Conservation (phyloP, 805 yeast genomes). For the Yarrowia yakushimensis region DNA sequence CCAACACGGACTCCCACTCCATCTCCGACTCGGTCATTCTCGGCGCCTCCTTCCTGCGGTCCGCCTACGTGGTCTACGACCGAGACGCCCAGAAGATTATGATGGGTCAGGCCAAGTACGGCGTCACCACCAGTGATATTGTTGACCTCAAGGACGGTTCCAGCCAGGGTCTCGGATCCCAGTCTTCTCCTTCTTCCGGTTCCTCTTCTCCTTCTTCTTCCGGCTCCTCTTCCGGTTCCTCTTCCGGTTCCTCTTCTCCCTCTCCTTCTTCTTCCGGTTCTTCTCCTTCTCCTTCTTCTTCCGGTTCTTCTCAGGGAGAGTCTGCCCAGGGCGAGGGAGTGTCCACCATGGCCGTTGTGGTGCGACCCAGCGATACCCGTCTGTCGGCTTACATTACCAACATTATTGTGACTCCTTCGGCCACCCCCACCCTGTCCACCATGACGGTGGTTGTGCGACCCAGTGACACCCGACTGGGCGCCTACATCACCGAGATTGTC, state of each 20-base stretch:
- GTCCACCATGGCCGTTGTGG: constrained; percentile 12
- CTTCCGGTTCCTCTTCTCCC: not conserved
- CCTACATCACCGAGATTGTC: constrained; percentile 9
- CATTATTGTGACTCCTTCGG: constrained; percentile 8
- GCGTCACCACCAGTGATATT: constrained; percentile 1
- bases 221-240: not conserved
- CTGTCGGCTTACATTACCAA: constrained; percentile 22
- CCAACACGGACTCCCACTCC: constrained; percentile 28
- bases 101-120: constrained; percentile 48
- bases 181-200: not conserved
- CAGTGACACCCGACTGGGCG: not conserved
- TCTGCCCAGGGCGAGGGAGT: not conserved
- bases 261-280: not conserved
- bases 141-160: constrained; percentile 15
- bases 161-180: not conserved
- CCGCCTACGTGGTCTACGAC: constrained; percentile 64
- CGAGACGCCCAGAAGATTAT: constrained; percentile 54
- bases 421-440: not conserved
- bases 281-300: not conserved
- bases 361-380: not conserved
- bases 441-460: constrained; percentile 8
- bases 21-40: constrained; percentile 33
- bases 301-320: not conserved
- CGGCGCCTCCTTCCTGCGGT: constrained; percentile 62
- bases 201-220: not conserved